Base-by-base conservation (phyloP, 805 yeast species). In the Starmerella vitae region DNA sequence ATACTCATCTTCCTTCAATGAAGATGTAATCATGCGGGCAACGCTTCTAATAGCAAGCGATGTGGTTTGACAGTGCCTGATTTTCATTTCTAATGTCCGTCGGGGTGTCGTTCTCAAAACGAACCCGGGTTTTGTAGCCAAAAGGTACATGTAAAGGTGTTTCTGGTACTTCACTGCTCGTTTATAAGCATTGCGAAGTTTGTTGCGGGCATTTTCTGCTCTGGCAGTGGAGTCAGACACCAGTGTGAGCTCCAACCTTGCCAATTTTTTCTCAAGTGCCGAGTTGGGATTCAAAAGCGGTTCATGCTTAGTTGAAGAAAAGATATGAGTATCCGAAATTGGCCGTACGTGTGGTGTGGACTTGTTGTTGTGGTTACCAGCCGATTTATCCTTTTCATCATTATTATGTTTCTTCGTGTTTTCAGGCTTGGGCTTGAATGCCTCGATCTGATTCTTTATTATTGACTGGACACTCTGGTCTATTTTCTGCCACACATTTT, bases 1-100 rank as follows among this genome's bases (percentile, higher is more conserved):
- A 37, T 49, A 52, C 8, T 51, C 43, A 43, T 64, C 68, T 36
- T 64, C 68, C 5, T 49, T 46, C 12, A 54, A 38, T 1, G 67
- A 61, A 21, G 45, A 47, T 26, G 49, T 49, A 3, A 61, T 54
- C 15, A 64, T 43, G 4, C 47, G 41, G 7, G 61, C 46, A 14
- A 64, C 40, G 2, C 60, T 53, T 21, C 44, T 34, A n/a, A 60
- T 40, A 5, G 65, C 60, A 28, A 50, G 50, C 26, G 43, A 41
- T 0, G 57, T 43, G n/a, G 56, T 36, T 14, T 41, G 45, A 3
- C 50, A 53, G 33, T 52, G 52, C 3, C 58, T 50, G 10, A 63
- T 42, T 18, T 51, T 32, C 5, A 12, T 20, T 5, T 43, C 45
- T 18, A 56, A 41, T 19, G 41, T 36, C 19, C 63, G 56, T 20